Evolutionary conservation across 371 early-diverging fungal genomes (phyloP).

Genomic region (Mucor indicus): DNA sequence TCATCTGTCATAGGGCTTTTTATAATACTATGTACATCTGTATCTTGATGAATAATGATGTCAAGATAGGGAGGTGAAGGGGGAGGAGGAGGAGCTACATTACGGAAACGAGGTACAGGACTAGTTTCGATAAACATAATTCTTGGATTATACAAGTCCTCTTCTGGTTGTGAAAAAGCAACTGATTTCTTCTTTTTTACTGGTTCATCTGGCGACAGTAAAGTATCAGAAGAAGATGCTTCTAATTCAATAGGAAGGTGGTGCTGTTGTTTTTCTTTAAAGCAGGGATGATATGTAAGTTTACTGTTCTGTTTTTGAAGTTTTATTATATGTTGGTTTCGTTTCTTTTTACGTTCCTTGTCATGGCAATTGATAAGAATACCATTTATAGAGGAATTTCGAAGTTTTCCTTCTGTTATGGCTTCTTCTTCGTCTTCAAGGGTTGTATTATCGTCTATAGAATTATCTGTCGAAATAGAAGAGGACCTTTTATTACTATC

Average conservation of each 20-base stretch:
- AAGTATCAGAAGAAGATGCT: conserved; percentile 13
- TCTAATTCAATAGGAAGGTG: too few species aligned
- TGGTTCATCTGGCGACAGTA: too few species aligned
- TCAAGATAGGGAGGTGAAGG: conserved; percentile 40
- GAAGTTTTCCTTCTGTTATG: too few species aligned
- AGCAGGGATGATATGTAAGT: too few species aligned
- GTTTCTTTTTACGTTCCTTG: conserved; percentile 23
- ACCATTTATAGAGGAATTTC: too few species aligned
- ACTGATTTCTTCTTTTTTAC: too few species aligned
- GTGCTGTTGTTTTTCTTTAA: too few species aligned
- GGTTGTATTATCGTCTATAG: too few species aligned
- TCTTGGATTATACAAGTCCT: conserved; percentile 15
- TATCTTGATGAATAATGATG: conserved; percentile 14
- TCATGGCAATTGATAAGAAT: too few species aligned
- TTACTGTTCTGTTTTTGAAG: conserved; percentile 9
- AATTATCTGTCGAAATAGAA: background rate
- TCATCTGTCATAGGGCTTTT: conserved; percentile 10
- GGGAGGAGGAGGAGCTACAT: conserved; percentile 42
- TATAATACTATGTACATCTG: conserved; percentile 15
- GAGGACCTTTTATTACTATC: background rate
- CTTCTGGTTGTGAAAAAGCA: background rate
- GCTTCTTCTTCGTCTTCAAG: conserved; percentile 29
- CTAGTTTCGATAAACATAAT: conserved; percentile 46
- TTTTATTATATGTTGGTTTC: conserved; percentile 17
- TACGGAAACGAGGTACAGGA: conserved; percentile 48